Evolutionary conservation across 2,329 filamentous ascomycete genomes (phyloP).

Genomic region (Beauveria brongniartii): DNA sequence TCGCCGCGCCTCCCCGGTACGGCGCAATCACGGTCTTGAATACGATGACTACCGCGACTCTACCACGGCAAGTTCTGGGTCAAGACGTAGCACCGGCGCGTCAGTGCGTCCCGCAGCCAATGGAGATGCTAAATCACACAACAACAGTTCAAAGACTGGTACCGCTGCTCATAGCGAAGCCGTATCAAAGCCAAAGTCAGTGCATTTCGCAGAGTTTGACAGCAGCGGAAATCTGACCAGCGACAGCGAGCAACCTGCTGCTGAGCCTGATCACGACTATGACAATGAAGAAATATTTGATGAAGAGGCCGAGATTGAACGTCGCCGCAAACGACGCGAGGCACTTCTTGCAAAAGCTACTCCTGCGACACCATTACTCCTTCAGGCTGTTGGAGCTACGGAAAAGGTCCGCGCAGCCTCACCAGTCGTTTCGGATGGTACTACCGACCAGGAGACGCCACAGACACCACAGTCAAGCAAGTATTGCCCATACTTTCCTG

Average conservation of each 20-base stretch:
- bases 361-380: constrained; percentile 63
- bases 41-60: constrained; percentile 35
- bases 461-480: constrained; percentile 41
- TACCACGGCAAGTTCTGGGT: constrained; percentile 48
- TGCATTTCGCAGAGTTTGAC: constrained; percentile 8
- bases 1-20: not conserved
- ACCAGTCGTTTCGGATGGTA: constrained; percentile 33
- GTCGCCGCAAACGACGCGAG: constrained; percentile 75
- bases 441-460: constrained; percentile 30
- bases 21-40: constrained; percentile 20
- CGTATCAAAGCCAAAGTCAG: not conserved
- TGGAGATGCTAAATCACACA: constrained; percentile 60
- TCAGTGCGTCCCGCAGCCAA: constrained; percentile 50
- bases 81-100: constrained; percentile 54
- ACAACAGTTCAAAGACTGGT: constrained; percentile 33
- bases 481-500: constrained; percentile 12
- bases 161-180: constrained; percentile 6
- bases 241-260: constrained; percentile 13
- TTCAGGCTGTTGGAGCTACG: constrained; percentile 62
- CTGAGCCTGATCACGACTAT: constrained; percentile 34
- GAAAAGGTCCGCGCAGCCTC: constrained; percentile 46
- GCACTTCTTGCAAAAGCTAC: constrained; percentile 78
- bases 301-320: constrained; percentile 76
- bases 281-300: constrained; percentile 57
- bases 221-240: not conserved